phyloP scores from a whole-genome alignment of 2,329 filamentous ascomycete genomes.

The Drechslera avenae region DNA sequence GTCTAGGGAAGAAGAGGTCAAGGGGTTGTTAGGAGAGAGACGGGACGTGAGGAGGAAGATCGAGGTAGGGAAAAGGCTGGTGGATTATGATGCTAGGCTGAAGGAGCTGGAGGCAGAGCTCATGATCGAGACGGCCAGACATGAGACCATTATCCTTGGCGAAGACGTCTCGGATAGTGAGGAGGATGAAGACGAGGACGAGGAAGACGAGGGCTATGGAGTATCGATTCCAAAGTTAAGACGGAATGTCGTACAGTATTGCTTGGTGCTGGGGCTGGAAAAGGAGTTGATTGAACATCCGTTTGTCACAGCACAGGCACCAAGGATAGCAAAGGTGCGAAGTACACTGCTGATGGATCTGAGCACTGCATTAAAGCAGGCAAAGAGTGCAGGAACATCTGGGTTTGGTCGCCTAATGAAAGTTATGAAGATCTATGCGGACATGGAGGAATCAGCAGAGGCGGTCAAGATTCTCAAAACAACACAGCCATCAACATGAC shows the following conservation, averaged over 20 bases:
- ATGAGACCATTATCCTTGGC: constrained; percentile 16
- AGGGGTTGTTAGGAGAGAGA: constrained; percentile 69
- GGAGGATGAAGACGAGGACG: constrained; percentile 44
- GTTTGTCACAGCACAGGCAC: constrained; percentile 64
- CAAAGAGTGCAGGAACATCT: constrained; percentile 49
- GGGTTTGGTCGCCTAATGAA: constrained; percentile 56
- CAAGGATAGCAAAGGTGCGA: constrained; percentile 62
- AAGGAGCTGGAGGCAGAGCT: constrained; percentile 67
- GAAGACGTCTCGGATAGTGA: constrained; percentile 24
- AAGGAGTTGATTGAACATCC: constrained; percentile 64
- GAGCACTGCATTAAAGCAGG: constrained; percentile 65
- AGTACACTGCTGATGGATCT: constrained; percentile 70
- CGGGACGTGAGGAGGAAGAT: constrained; percentile 69
- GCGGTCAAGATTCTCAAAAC: constrained; percentile 62
- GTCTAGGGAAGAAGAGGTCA: constrained; percentile 67
- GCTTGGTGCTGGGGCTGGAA: constrained; percentile 59
- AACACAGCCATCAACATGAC: constrained; percentile 25
- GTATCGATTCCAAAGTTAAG: constrained; percentile 55
- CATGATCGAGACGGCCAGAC: constrained; percentile 54
- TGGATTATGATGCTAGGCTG: constrained; percentile 70
- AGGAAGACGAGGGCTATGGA: constrained; percentile 32
- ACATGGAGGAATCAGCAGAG: constrained; percentile 65
- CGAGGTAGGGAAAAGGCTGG: constrained; percentile 63
- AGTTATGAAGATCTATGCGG: constrained; percentile 64
- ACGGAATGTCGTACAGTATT: constrained; percentile 63